Conservation (phyloP, 2,329 filamentous ascomycete genomes). For the Xenoacremonium recifei region DNA sequence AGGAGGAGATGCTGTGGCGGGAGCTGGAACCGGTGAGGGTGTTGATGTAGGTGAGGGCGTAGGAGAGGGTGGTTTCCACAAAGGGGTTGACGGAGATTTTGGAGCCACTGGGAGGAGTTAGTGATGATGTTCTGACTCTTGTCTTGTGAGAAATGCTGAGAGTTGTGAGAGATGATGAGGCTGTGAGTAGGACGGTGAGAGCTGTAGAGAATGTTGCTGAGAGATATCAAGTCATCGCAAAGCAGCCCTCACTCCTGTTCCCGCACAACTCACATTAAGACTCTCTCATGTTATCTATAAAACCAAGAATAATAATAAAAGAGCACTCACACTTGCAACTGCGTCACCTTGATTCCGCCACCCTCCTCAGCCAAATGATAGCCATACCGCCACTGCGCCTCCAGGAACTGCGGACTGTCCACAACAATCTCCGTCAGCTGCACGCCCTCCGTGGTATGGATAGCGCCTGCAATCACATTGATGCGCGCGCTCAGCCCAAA, state of each 20-base stretch:
- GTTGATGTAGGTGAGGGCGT: constrained; percentile 79
- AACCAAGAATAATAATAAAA: too few relatives aligned
- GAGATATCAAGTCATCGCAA: too few relatives aligned
- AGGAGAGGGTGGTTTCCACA: constrained; percentile 86
- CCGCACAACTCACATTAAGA: too few relatives aligned
- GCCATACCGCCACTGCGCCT: constrained; percentile 85
- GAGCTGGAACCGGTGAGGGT: constrained; percentile 35
- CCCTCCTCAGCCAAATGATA: constrained; percentile 68
- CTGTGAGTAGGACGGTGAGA: not conserved
- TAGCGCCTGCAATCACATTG: constrained; percentile 59
- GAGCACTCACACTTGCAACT: constrained; percentile 70
- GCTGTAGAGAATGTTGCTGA: not conserved
- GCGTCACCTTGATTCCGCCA: constrained; percentile 79
- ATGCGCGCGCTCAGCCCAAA: constrained; percentile 67
- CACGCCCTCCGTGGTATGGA: constrained; percentile 61
- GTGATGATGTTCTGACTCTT: not conserved
- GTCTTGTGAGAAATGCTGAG: not conserved
- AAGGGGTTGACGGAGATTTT: constrained; percentile 68
- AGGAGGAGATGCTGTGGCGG: constrained; percentile 58
- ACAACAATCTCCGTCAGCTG: constrained; percentile 75
- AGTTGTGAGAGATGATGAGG: not conserved
- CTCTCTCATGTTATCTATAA: too few relatives aligned
- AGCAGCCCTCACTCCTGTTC: too few relatives aligned
- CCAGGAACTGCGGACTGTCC: constrained; percentile 84
- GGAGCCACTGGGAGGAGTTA: constrained; percentile 39